Base-by-base conservation (phyloP, 148 eudicot genomes). In the Beta vulgaris region DNA sequence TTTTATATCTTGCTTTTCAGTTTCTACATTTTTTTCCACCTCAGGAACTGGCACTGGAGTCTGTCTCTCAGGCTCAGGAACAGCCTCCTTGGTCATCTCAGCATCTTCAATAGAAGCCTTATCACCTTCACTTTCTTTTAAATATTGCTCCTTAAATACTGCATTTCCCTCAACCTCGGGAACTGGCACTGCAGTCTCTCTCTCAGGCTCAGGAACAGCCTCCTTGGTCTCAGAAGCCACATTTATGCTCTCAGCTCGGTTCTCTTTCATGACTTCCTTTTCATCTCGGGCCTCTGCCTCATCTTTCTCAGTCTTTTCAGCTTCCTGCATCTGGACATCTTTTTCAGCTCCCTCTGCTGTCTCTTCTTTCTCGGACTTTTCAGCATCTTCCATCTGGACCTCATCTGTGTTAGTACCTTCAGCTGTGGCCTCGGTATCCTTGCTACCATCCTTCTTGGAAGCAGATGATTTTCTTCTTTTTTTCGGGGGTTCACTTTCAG, bases 401-500 rank as follows among this genome's bases (percentile, higher is more conserved):
- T 77, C 84, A 61, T 61, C 74, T 36, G 67, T 60, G 58, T 84
- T 84, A 25, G 79, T 61, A 54, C 77, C 86, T 19, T 80, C 80
- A 55, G 73, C 76, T 14, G 61, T 73, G 7, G 69, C 82, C 44
- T 82, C 90, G 43, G 55, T 31, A 46, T 83, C 89, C 78, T 86
- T 86, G 54, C 31, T 68, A 73, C 31, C 65, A 73, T 75, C 88
- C 67, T 80, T 86, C 87, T 85, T 91, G 29, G 82, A 66, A 69
- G 75, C 71, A 28, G 86, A 84, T 6, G 87, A 75, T 85, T 87
- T 80, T 59, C 84, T 73, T 65, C 79, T 84, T 78, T 92, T 92
- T 75, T 82, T 86, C 0, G 91, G 93, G 59, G 90, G 77, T 71
- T 84, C 90, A 66, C 76, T 87, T 76, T 87, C 91, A 46, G 84